phyloP scores from a whole-genome alignment of 371 early-diverging fungal species.

The Lichtheimia hyalospora region DNA sequence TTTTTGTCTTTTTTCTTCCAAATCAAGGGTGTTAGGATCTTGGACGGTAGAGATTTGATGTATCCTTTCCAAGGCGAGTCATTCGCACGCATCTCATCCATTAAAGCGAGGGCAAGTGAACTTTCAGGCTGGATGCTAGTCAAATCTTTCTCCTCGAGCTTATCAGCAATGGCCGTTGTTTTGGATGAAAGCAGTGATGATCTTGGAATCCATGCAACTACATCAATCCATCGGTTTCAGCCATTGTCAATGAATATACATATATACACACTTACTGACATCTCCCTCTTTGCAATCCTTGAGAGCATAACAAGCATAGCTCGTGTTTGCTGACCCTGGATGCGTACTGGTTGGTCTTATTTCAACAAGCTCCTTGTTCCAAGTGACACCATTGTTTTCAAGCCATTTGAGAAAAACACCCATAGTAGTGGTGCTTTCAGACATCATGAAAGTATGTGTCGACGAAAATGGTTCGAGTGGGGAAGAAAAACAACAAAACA shows the following conservation, averaged over 20 bases:
- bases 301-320: not conserved
- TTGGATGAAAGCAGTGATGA: conserved; percentile 67
- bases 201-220: conserved; percentile 70
- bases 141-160: conserved; percentile 61
- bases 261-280: not conserved
- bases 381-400: conserved; percentile 62
- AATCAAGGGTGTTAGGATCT: conserved; percentile 62
- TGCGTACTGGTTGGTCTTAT: conserved; percentile 17
- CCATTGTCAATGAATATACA: not conserved
- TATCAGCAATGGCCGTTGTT: conserved; percentile 72
- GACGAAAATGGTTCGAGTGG: too few species aligned
- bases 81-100: conserved; percentile 76
- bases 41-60: conserved; percentile 57
- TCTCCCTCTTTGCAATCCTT: too few species aligned
- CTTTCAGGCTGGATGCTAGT: conserved; percentile 68
- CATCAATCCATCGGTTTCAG: not conserved
- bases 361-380: conserved; percentile 60
- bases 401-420: conserved; percentile 60
- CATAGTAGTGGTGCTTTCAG: conserved; percentile 27
- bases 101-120: conserved; percentile 70
- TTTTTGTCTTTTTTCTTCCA: conserved; percentile 59
- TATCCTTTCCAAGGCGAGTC: conserved; percentile 82
- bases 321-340: too few species aligned
- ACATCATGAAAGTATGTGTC: not conserved
- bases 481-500: too few species aligned